A percentile compares a stretch with the other conserved stretches of the same genome.
Conservation (phyloP, 139 green algal genomes). For the Diplosphaera chodatii region DNA sequence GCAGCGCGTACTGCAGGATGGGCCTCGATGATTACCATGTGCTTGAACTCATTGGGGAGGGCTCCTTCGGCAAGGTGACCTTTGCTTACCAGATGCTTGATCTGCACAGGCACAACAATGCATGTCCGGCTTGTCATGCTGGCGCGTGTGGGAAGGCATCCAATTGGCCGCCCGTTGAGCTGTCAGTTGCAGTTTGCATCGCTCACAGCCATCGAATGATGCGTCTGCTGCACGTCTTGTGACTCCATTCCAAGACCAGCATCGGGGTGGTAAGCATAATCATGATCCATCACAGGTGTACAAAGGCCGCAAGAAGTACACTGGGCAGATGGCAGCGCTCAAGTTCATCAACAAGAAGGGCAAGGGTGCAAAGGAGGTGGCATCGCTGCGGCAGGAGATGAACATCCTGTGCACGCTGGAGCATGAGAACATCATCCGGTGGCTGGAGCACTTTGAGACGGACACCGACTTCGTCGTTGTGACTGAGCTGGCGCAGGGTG, state of each 20-base stretch:
- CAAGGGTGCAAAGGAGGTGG: conserved; percentile 88
- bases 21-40: conserved; percentile 89
- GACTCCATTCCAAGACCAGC: too few relatives aligned
- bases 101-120: too few relatives aligned
- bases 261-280: too few relatives aligned
- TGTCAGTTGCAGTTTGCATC: too few relatives aligned
- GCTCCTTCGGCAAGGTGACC: conserved; percentile 91
- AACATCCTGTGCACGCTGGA: conserved; percentile 83
- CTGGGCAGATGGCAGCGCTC: conserved; percentile 90
- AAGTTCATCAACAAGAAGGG: conserved; percentile 98
- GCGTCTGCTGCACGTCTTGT: too few relatives aligned
- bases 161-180: too few relatives aligned
- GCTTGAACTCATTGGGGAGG: conserved; percentile 89
- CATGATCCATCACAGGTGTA: conserved; percentile 82
- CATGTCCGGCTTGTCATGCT: too few relatives aligned
- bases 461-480: conserved; percentile 93
- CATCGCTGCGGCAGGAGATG: conserved; percentile 90
- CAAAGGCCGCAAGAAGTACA: conserved; percentile 83
- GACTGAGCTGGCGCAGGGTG: conserved; percentile 90
- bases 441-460: conserved; percentile 97
- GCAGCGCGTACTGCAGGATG: background rate
- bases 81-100: too few relatives aligned
- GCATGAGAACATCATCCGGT: conserved; percentile 93
- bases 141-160: too few relatives aligned
- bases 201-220: too few relatives aligned